phyloP scores from a whole-genome alignment of 768 basidiomycete genomes.

The Trametes cinnabarina region DNA sequence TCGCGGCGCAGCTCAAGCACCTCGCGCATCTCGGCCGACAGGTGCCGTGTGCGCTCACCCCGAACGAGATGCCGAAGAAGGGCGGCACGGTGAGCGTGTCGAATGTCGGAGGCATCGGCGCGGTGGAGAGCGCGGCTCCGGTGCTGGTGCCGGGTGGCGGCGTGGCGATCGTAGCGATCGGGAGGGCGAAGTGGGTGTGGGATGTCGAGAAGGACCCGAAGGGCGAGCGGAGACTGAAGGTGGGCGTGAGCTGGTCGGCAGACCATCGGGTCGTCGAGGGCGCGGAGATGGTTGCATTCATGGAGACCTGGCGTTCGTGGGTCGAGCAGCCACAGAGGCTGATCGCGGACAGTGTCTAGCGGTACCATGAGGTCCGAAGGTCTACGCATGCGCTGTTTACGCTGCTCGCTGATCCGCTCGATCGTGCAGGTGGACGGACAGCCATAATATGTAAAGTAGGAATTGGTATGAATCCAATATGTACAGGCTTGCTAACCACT shows the following conservation, averaged over 20 bases:
- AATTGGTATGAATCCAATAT: not conserved
- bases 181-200: conserved; percentile 75
- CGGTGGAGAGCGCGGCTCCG: conserved; percentile 67
- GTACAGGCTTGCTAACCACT: not conserved
- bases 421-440: not conserved
- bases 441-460: not conserved
- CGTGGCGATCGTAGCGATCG: conserved; percentile 81
- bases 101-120: conserved; percentile 80
- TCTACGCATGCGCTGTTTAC: too few relatives aligned
- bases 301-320: conserved; percentile 79
- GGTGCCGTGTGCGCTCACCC: conserved; percentile 60
- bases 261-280: conserved; percentile 89
- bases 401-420: too few relatives aligned
- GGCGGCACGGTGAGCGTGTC: conserved; percentile 81
- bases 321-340: conserved; percentile 74
- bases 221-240: conserved; percentile 54
- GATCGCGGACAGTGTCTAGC: conserved; percentile 47
- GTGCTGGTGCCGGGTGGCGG: conserved; percentile 82
- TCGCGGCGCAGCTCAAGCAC: conserved; percentile 60
- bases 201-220: conserved; percentile 54
- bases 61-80: conserved; percentile 66
- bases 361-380: not conserved
- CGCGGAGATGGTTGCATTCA: conserved; percentile 85
- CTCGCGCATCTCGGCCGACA: conserved; percentile 66
- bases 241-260: conserved; percentile 78